phyloP scores from a whole-genome alignment of 768 basidiomycete species.

The Lactarius psammicola region DNA sequence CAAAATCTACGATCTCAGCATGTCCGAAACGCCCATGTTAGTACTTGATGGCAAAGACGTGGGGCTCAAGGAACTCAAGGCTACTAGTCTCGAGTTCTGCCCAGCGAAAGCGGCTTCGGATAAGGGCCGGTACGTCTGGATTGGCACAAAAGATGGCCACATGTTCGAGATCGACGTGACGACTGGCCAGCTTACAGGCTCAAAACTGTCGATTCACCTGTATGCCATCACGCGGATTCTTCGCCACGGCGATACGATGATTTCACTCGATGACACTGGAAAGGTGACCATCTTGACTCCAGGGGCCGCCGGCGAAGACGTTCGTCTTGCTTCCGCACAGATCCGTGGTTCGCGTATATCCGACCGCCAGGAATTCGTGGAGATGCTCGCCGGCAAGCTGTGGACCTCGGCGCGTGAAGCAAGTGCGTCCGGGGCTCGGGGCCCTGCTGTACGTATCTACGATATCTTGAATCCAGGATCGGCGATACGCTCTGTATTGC shows the following conservation, averaged over 20 bases:
- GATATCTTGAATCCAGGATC: slow-evolving; percentile 66
- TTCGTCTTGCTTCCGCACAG: slow-evolving; percentile 44
- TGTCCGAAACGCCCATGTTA: slow-evolving; percentile 46
- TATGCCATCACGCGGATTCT: slow-evolving; percentile 71
- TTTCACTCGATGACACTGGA: slow-evolving; percentile 82
- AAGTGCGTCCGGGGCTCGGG: slow-evolving; percentile 38
- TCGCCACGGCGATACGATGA: slow-evolving; percentile 65
- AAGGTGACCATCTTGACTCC: slow-evolving; percentile 76
- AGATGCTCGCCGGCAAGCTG: slow-evolving; percentile 68
- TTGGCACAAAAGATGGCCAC: slow-evolving; percentile 89
- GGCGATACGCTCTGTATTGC: slow-evolving; percentile 52
- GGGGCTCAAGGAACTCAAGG: slow-evolving; percentile 62
- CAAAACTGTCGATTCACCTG: slow-evolving; percentile 61
- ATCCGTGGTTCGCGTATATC: slow-evolving; percentile 65
- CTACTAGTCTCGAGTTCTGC: slow-evolving; percentile 79
- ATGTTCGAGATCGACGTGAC: slow-evolving; percentile 78
- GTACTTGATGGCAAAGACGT: slow-evolving; percentile 61
- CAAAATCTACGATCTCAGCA: slow-evolving; percentile 58
- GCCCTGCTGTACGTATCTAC: slow-evolving; percentile 79
- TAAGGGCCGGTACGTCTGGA: slow-evolving; percentile 70
- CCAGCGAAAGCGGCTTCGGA: slow-evolving; percentile 47
- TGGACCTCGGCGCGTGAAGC: slow-evolving; percentile 76
- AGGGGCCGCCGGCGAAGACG: slow-evolving; percentile 36
- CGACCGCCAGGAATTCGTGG: slow-evolving; percentile 81
- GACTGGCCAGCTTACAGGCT: slow-evolving; percentile 54